These are phyloP conservation scores for Penicillium frequentans DNA, from an alignment of 2,329 filamentous ascomycete genomes.

Conservation along the genomic window DNA sequence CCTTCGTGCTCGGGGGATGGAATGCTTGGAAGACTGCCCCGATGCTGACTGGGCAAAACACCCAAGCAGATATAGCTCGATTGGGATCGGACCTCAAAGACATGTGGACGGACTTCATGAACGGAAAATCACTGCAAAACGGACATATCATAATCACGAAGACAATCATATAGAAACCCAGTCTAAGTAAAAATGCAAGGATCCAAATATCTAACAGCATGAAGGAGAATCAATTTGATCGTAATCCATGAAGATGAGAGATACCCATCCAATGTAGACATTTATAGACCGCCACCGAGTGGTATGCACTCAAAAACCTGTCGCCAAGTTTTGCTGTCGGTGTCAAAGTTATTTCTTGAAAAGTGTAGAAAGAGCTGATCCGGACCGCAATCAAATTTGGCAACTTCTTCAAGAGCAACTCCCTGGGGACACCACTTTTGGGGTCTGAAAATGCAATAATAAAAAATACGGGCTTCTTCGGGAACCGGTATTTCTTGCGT, in stretches of 20 bases:
- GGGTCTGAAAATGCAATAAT: constrained; percentile 22
- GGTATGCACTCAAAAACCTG: constrained; percentile 19
- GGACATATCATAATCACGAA: not conserved
- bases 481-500: constrained; percentile 8
- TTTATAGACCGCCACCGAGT: not conserved
- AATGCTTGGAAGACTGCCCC: constrained; percentile 68
- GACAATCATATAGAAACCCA: not conserved
- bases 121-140: not conserved
- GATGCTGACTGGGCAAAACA: constrained; percentile 69
- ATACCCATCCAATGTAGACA: not conserved
- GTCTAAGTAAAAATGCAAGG: too few species aligned
- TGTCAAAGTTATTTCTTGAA: constrained; percentile 17
- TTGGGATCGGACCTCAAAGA: not conserved
- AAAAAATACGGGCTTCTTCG: constrained; percentile 25
- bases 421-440: constrained; percentile 10
- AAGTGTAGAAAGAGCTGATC: constrained; percentile 23
- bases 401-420: constrained; percentile 14
- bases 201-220: too few species aligned
- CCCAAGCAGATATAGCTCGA: constrained; percentile 52
- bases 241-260: not conserved
- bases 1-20: constrained; percentile 57
- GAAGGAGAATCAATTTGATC: too few species aligned
- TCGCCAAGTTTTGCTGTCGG: constrained; percentile 17
- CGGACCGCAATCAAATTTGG: constrained; percentile 10
- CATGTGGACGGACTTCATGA: not conserved